Conservation (phyloP, 768 basidiomycete species). For the Hypholoma sublateritium region DNA sequence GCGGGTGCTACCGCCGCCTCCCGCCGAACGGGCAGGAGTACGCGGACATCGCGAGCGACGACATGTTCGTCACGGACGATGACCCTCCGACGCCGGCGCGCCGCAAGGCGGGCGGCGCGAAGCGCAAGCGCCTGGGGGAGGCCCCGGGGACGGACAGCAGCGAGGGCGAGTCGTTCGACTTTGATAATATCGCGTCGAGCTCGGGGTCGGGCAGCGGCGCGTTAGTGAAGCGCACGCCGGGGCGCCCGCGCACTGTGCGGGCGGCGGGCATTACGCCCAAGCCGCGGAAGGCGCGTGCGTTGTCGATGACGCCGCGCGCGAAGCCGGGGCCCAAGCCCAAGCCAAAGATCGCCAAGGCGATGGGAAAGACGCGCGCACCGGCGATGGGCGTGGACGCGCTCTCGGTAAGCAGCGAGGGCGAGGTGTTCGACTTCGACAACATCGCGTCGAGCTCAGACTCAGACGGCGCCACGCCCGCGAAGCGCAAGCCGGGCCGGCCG, state of each 20-base stretch:
- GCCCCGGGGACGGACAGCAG: neutral
- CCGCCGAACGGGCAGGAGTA: conserved; percentile 11
- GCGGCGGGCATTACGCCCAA: too few relatives aligned
- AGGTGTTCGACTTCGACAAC: conserved; percentile 16
- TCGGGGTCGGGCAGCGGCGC: conserved; percentile 11
- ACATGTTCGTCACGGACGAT: conserved; percentile 32
- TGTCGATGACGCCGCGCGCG: too few relatives aligned
- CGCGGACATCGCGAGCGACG: conserved; percentile 33
- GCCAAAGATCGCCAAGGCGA: neutral
- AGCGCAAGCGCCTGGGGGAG: too few relatives aligned
- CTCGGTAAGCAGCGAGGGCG: conserved; percentile 16
- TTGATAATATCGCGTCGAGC: conserved; percentile 17
- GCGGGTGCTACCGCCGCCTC: conserved; percentile 56
- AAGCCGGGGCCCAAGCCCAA: too few relatives aligned
- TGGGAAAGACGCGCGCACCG: neutral
- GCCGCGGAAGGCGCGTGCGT: too few relatives aligned
- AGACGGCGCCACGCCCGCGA: conserved; percentile 4
- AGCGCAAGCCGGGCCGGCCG: conserved; percentile 12
- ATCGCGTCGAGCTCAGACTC: conserved; percentile 15
- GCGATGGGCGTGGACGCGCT: too few relatives aligned
- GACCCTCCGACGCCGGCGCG: conserved; percentile 4
- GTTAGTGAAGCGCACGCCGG: neutral
- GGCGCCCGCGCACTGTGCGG: neutral
- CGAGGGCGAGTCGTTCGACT: conserved; percentile 20
- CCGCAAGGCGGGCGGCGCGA: too few relatives aligned